Percentiles rank a stretch among this genome's conserved stretches.
Conservation (phyloP, 192 early-diverging fungal species). For the Rhizophagus sp. region DNA sequence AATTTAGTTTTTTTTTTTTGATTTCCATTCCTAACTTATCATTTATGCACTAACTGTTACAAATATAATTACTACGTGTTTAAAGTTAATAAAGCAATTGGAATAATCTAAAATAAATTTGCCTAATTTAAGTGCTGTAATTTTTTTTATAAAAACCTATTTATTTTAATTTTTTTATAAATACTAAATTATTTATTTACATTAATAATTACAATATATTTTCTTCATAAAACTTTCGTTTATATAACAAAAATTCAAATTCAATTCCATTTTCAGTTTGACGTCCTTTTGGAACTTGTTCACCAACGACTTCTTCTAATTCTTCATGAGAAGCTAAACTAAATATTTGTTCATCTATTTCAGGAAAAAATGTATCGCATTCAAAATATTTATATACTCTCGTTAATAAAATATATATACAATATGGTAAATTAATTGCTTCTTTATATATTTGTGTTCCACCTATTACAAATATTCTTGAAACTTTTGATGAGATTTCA, state of each 20-base stretch:
- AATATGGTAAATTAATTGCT: slow-evolving; percentile 58
- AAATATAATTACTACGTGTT: no score
- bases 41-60: no score
- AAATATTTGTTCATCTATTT: slow-evolving; percentile 55
- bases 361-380: slow-evolving; percentile 83
- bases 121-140: no score
- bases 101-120: no score
- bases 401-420: slow-evolving; percentile 70
- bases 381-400: slow-evolving; percentile 60
- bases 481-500: slow-evolving; percentile 16
- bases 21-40: no score
- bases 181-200: no score
- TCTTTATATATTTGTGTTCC: slow-evolving; percentile 75
- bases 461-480: slow-evolving; percentile 79
- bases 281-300: slow-evolving; percentile 25
- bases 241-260: slow-evolving; percentile 35
- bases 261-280: slow-evolving; percentile 23
- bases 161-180: no score
- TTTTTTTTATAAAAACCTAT: no score
- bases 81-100: no score
- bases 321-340: slow-evolving; percentile 29
- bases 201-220: no score
- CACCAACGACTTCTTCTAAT: slow-evolving; percentile 24
- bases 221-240: background rate
- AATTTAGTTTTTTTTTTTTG: no score